These are phyloP conservation scores for Wickerhamiella alocasiicola DNA, from an alignment of 805 yeast species.

Conservation along the genomic window DNA sequence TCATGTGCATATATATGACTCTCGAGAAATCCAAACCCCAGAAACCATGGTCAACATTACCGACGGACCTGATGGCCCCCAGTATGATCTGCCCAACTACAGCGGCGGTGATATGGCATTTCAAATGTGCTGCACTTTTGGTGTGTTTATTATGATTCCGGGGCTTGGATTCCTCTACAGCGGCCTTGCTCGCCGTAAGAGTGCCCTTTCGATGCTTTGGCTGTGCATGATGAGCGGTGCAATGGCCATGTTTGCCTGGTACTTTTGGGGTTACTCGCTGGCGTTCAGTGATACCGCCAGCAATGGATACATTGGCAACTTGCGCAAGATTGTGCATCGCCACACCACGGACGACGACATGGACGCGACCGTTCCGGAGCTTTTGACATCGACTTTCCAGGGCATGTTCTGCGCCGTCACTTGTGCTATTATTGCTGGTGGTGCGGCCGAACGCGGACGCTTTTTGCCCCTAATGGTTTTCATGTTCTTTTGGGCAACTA, in stretches of 20 bases:
- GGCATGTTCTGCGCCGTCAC: constrained; percentile 91
- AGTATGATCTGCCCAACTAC: constrained; percentile 19
- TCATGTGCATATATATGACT: too few relatives aligned
- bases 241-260: constrained; percentile 81
- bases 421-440: constrained; percentile 80
- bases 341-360: constrained; percentile 43
- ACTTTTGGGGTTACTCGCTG: constrained; percentile 94
- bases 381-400: constrained; percentile 77
- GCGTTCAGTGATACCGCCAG: constrained; percentile 73
- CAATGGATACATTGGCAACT: constrained; percentile 78
- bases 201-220: constrained; percentile 82
- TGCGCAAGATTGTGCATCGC: constrained; percentile 70
- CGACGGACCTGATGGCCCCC: constrained; percentile 7
- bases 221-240: constrained; percentile 59
- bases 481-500: constrained; percentile 75
- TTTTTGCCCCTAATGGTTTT: constrained; percentile 75
- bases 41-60: constrained; percentile 5
- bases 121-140: constrained; percentile 28
- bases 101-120: constrained; percentile 31
- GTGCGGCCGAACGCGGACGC: constrained; percentile 86
- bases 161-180: constrained; percentile 88
- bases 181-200: constrained; percentile 79
- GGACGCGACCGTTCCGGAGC: constrained; percentile 53
- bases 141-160: constrained; percentile 86
- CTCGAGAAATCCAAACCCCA: too few relatives aligned